Conservation (phyloP, 495 filamentous ascomycete species). For the Penicillium canariense region DNA sequence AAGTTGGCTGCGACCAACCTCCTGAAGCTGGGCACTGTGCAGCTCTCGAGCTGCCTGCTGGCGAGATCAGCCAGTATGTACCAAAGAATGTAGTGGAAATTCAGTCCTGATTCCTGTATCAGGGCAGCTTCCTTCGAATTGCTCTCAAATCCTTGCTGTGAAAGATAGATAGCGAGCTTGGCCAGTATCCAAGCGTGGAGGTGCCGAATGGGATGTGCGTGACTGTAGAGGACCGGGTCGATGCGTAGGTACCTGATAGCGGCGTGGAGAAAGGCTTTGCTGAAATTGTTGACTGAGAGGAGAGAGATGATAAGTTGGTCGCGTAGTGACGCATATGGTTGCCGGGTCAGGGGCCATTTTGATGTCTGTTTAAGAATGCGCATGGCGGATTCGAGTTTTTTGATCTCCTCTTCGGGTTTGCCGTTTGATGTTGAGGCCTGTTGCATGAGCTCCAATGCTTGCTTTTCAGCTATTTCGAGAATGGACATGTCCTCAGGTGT, state of each 20-base stretch:
- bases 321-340: conserved; percentile 40
- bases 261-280: conserved; percentile 37
- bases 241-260: conserved; percentile 37
- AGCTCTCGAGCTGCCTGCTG: conserved; percentile 31
- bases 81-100: conserved; percentile 39
- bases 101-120: conserved; percentile 23
- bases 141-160: conserved; percentile 25
- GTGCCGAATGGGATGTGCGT: conserved; percentile 42
- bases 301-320: conserved; percentile 39
- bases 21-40: conserved; percentile 38
- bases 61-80: conserved; percentile 42
- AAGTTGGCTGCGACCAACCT: conserved; percentile 31
- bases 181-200: conserved; percentile 44
- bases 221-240: conserved; percentile 37
- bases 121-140: conserved; percentile 15
- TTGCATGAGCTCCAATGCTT: conserved; percentile 30
- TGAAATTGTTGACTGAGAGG: conserved; percentile 29
- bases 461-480: conserved; percentile 20
- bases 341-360: conserved; percentile 34
- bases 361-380: conserved; percentile 20
- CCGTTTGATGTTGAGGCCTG: conserved; percentile 12
- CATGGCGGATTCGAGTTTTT: conserved; percentile 25
- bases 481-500: conserved; percentile 12
- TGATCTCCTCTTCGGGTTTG: conserved; percentile 16
- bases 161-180: conserved; percentile 38